Evolutionary conservation across 306 rosid genomes (phyloP).

Genomic region (Begonia loranthoides): DNA sequence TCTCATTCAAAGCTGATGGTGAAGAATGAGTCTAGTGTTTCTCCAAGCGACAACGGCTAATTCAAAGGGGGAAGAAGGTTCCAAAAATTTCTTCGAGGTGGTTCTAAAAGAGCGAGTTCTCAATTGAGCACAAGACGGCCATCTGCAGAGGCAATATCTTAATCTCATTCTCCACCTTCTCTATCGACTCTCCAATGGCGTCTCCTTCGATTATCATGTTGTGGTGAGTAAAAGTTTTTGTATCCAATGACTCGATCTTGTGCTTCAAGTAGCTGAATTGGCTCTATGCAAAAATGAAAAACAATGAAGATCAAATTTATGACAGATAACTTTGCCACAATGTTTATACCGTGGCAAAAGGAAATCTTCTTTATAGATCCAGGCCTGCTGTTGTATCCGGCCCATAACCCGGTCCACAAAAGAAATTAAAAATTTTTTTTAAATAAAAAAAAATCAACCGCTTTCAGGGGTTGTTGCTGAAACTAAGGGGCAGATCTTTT

Average conservation of each 20-base stretch:
- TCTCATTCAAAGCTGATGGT: too few species aligned
- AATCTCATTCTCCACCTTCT: conserved; percentile 22
- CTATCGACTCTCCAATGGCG: conserved; percentile 13
- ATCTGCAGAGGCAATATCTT: conserved; percentile 12
- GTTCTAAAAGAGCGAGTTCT: too few species aligned
- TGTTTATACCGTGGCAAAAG: conserved; percentile 22
- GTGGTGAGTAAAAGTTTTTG: conserved; percentile 35
- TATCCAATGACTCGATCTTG: conserved; percentile 43
- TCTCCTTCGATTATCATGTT: conserved; percentile 68
- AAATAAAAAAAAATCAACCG: too few species aligned
- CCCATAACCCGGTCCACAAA: too few species aligned
- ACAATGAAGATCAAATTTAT: not conserved
- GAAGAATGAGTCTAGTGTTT: too few species aligned
- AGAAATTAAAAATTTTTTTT: too few species aligned
- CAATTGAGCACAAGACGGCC: conserved; percentile 26
- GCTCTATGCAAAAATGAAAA: conserved; percentile 22
- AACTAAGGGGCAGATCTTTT: too few species aligned
- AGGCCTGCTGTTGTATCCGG: too few species aligned
- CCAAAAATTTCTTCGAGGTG: too few species aligned
- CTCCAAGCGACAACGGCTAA: too few species aligned
- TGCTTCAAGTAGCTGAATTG: conserved; percentile 44
- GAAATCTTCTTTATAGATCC: conserved; percentile 55
- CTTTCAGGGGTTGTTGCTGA: too few species aligned
- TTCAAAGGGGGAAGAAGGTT: too few species aligned
- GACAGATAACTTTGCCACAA: not conserved